Conservation (phyloP, 371 early-diverging fungal genomes). For the Mortierella sp. region DNA sequence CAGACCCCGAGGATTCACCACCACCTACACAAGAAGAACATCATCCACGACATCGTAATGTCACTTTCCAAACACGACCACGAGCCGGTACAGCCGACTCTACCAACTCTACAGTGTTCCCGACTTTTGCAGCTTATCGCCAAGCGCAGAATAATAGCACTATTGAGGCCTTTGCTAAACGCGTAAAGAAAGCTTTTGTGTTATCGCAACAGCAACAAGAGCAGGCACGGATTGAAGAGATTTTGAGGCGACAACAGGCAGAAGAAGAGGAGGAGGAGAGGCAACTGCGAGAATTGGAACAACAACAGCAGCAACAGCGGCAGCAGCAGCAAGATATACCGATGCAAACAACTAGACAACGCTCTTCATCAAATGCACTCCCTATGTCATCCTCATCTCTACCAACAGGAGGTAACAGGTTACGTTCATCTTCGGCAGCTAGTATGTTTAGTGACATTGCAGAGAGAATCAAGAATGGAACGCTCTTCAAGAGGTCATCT, state of each 20-base stretch:
- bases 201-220: conserved; percentile 21
- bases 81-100: conserved; percentile 40
- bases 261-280: conserved; percentile 3
- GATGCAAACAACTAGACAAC: background rate
- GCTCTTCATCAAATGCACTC: background rate
- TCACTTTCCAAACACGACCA: conserved; percentile 49
- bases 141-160: conserved; percentile 49
- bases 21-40: conserved; percentile 4
- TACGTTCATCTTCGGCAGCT: conserved; percentile 47
- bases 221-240: conserved; percentile 8
- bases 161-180: conserved; percentile 41
- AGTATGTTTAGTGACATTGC: conserved; percentile 49
- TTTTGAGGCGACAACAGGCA: background rate
- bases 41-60: conserved; percentile 13
- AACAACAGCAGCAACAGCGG: conserved; percentile 10
- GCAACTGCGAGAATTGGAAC: conserved; percentile 6
- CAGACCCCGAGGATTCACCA: background rate
- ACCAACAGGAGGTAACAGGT: conserved; percentile 19
- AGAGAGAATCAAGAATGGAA: conserved; percentile 43
- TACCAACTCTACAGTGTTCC: conserved; percentile 32
- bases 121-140: conserved; percentile 52
- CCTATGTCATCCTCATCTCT: too few species aligned
- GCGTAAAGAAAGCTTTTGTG: conserved; percentile 40
- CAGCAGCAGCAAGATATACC: background rate
- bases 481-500: conserved; percentile 25